These are phyloP conservation scores for Triticum dicoccoides DNA, from an alignment of 176 grass and related monocot genomes.

Conservation along the genomic window DNA sequence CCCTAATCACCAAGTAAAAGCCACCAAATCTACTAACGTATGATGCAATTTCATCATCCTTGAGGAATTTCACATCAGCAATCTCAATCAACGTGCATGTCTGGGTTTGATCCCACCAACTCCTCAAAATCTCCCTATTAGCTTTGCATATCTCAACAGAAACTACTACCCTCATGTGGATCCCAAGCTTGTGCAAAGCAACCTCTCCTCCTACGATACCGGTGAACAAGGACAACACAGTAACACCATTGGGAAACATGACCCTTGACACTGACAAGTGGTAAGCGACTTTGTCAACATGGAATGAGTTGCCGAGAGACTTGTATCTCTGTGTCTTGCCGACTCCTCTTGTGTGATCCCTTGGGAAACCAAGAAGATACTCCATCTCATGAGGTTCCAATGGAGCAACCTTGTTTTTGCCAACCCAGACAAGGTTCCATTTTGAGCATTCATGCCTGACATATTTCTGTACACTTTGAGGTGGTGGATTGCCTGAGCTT, in stretches of 20 bases:
- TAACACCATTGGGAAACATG: constrained; percentile 65
- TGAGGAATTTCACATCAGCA: constrained; percentile 44
- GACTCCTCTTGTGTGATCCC: constrained; percentile 66
- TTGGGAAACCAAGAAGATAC: constrained; percentile 67
- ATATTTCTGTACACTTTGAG: constrained; percentile 36
- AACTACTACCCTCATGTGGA: constrained; percentile 54
- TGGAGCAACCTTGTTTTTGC: constrained; percentile 59
- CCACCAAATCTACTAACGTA: constrained; percentile 42
- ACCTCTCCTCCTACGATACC: constrained; percentile 87
- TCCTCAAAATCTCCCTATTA: constrained; percentile 45
- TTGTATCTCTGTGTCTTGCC: constrained; percentile 54
- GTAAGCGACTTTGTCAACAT: constrained; percentile 72
- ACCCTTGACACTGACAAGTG: constrained; percentile 59
- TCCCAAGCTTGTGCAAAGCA: constrained; percentile 68
- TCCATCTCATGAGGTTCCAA: constrained; percentile 84
- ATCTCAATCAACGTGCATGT: constrained; percentile 53
- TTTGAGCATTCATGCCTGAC: constrained; percentile 60
- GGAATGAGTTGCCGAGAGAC: constrained; percentile 80
- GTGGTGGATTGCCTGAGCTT: constrained; percentile 27
- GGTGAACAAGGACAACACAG: constrained; percentile 59
- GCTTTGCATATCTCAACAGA: constrained; percentile 63
- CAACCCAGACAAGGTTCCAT: constrained; percentile 81
- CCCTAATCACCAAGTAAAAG: constrained; percentile 66
- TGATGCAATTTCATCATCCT: constrained; percentile 6
- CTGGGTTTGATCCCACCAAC: constrained; percentile 82